Evolutionary conservation across 495 filamentous ascomycete species (phyloP).

Genomic region (Penicillium canescens): DNA sequence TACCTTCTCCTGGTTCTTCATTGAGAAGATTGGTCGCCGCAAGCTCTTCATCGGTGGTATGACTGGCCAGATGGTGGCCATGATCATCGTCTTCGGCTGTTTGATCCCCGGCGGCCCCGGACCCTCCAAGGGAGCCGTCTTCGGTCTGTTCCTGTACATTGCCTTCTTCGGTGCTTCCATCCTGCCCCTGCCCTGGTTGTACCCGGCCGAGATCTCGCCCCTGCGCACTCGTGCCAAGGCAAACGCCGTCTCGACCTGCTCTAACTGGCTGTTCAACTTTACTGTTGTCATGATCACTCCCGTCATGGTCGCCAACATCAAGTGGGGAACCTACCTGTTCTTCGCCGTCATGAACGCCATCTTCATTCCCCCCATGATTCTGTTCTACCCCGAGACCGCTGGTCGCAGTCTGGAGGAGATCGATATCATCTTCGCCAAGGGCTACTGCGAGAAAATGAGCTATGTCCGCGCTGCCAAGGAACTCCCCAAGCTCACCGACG

Average conservation of each 20-base stretch:
- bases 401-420: conserved; percentile 75
- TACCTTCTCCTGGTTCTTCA: conserved; percentile 82
- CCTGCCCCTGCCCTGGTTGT: conserved; percentile 58
- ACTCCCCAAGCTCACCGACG: conserved; percentile 63
- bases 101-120: conserved; percentile 58
- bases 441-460: conserved; percentile 69
- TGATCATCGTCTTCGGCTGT: conserved; percentile 75
- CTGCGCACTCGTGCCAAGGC: conserved; percentile 74
- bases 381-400: conserved; percentile 77
- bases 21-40: conserved; percentile 73
- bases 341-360: conserved; percentile 69
- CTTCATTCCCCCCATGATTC: conserved; percentile 73
- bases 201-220: conserved; percentile 72
- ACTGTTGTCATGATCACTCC: conserved; percentile 80
- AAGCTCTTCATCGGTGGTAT: conserved; percentile 76
- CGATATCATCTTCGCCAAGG: conserved; percentile 81
- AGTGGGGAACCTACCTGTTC: conserved; percentile 80
- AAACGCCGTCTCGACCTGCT: conserved; percentile 73
- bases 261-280: conserved; percentile 84
- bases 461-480: conserved; percentile 72
- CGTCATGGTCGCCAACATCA: conserved; percentile 64
- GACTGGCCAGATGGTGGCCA: conserved; percentile 65
- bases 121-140: conserved; percentile 68
- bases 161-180: conserved; percentile 75
- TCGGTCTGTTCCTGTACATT: conserved; percentile 80